Evolutionary conservation across 192 early-diverging fungal species (phyloP).

Genomic region (Umbelopsis ramanniana): DNA sequence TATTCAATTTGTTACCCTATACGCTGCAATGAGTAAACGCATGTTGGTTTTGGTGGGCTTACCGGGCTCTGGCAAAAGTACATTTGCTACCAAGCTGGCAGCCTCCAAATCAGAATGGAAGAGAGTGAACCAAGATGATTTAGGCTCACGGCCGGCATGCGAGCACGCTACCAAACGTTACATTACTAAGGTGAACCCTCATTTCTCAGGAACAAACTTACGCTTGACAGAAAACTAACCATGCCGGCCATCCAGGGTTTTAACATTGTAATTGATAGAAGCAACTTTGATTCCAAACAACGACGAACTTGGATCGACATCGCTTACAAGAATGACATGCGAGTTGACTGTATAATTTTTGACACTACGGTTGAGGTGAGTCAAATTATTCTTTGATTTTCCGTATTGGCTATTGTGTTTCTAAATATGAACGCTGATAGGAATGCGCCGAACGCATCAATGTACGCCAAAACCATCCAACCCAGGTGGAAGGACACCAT

Average conservation of each 20-base stretch:
- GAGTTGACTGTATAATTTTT: constrained; percentile 72
- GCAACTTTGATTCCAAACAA: constrained; percentile 79
- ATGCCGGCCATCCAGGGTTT: constrained; percentile 55
- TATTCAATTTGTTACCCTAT: neutral
- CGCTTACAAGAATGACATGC: constrained; percentile 57
- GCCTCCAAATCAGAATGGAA: constrained; percentile 52
- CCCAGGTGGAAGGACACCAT: constrained; percentile 67
- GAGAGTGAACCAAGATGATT: constrained; percentile 79
- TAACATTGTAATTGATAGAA: constrained; percentile 76
- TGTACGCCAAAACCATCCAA: constrained; percentile 67
- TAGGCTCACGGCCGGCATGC: constrained; percentile 66
- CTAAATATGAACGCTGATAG: neutral
- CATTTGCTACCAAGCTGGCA: constrained; percentile 62
- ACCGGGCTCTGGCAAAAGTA: constrained; percentile 78
- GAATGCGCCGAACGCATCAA: constrained; percentile 67
- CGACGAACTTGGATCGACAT: constrained; percentile 73
- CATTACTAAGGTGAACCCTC: constrained; percentile 24
- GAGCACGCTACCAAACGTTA: constrained; percentile 51
- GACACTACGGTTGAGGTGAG: constrained; percentile 58
- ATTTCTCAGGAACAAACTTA: neutral
- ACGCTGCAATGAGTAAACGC: constrained; percentile 24
- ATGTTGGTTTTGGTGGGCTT: constrained; percentile 75
- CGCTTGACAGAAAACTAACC: constrained; percentile 23
- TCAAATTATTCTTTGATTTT: neutral
- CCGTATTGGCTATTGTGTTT: no score